These are phyloP conservation scores for Dillenia turbinata DNA, from an alignment of 164 flowering plant genomes.

Conservation along the genomic window DNA sequence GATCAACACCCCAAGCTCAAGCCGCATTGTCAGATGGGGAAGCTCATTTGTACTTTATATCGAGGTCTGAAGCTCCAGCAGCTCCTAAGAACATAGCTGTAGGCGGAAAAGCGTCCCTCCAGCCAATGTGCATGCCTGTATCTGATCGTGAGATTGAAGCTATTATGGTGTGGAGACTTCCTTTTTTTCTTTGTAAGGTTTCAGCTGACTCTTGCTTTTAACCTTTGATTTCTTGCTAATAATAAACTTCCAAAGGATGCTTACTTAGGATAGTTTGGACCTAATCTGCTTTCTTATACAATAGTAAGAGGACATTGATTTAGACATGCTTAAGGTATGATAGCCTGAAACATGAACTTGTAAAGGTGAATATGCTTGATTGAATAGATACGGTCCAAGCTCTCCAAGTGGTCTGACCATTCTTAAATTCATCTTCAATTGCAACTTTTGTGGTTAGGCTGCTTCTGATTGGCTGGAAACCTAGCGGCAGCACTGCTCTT, in stretches of 20 bases:
- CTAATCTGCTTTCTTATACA: neutral
- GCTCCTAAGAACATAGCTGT: slow-evolving; percentile 25
- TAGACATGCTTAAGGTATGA: neutral
- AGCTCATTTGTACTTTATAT: neutral
- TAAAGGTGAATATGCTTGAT: neutral
- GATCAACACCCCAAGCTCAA: slow-evolving; percentile 12
- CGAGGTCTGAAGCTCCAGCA: slow-evolving; percentile 31
- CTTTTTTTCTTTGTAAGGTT: neutral
- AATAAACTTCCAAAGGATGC: neutral
- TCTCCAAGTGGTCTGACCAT: neutral
- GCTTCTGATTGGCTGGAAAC: slow-evolving; percentile 12
- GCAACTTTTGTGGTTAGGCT: slow-evolving; percentile 24
- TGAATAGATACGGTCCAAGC: neutral
- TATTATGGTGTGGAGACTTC: slow-evolving; percentile 24
- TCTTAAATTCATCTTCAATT: neutral
- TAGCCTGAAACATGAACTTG: neutral
- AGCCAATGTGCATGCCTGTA: slow-evolving; percentile 46
- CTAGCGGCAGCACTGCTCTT: too few species aligned
- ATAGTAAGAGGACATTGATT: too few species aligned
- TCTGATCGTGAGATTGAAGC: slow-evolving; percentile 46
- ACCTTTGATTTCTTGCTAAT: neutral
- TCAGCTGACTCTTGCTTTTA: neutral
- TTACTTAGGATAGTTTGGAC: neutral
- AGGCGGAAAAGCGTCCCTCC: slow-evolving; percentile 45
- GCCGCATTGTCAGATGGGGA: slow-evolving; percentile 5